Evolutionary conservation across 2,329 filamentous ascomycete species (phyloP).

Genomic region (Teratosphaeria gauchensis): DNA sequence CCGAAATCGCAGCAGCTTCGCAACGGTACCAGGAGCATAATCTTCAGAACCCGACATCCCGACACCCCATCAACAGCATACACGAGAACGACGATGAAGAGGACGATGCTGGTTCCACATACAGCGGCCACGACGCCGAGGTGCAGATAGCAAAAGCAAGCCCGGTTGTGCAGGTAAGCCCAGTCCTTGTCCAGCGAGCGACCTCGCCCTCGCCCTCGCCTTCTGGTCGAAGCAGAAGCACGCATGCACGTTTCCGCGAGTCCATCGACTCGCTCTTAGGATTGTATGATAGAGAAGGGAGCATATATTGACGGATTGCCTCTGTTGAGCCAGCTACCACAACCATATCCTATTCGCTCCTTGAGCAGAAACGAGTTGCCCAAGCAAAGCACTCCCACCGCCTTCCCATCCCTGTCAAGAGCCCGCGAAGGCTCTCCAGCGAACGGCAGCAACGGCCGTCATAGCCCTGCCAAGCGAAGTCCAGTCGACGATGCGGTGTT

Average conservation of each 20-base stretch:
- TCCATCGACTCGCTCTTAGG: conserved; percentile 20
- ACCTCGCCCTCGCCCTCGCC: background rate
- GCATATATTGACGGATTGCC: conserved; percentile 10
- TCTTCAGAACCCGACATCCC: conserved; percentile 3
- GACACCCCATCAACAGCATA: conserved; percentile 11
- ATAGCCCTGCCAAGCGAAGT: conserved; percentile 4
- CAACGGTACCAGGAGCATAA: background rate
- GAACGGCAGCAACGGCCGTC: background rate
- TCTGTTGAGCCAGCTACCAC: conserved; percentile 6
- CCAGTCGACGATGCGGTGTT: conserved; percentile 16
- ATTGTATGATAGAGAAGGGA: conserved; percentile 10
- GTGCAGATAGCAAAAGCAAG: conserved; percentile 13
- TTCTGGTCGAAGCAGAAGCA: background rate
- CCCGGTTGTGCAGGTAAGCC: conserved; percentile 21
- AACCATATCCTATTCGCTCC: conserved; percentile 1
- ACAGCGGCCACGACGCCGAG: conserved; percentile 18
- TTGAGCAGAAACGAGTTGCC: background rate
- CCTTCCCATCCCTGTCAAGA: background rate
- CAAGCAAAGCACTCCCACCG: background rate
- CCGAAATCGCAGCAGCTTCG: background rate
- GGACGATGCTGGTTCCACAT: conserved; percentile 17
- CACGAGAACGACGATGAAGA: conserved; percentile 16
- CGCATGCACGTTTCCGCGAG: conserved; percentile 7
- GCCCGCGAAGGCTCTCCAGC: background rate
- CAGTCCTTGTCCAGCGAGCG: background rate